Percentiles rank a stretch among this genome's conserved stretches.
Conservation (phyloP, 495 filamentous ascomycete species). For the Glarea lozoyensis region DNA sequence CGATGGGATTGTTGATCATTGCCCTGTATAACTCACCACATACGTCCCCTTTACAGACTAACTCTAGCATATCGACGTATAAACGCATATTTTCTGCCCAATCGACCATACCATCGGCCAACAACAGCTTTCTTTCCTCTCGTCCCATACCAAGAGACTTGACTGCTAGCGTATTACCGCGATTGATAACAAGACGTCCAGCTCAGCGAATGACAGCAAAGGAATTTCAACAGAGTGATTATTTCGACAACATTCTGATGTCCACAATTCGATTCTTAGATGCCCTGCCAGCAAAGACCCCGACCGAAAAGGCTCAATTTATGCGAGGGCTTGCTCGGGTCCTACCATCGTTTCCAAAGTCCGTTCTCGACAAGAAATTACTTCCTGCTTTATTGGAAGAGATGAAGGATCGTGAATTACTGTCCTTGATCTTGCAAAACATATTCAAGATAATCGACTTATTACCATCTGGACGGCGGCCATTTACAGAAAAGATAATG, state of each 20-base stretch:
- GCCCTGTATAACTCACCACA: conserved; percentile 92
- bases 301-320: conserved; percentile 84
- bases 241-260: conserved; percentile 94
- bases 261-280: conserved; percentile 94
- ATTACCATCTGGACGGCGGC: conserved; percentile 64
- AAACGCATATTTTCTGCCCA: conserved; percentile 71
- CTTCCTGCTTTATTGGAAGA: conserved; percentile 84
- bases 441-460: conserved; percentile 77
- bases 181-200: conserved; percentile 75
- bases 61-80: conserved; percentile 69
- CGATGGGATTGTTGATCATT: conserved; percentile 78
- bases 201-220: conserved; percentile 79
- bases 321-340: conserved; percentile 82
- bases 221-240: conserved; percentile 88
- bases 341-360: conserved; percentile 79
- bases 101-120: conserved; percentile 62
- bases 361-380: conserved; percentile 90
- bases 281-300: conserved; percentile 78
- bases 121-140: conserved; percentile 78
- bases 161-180: conserved; percentile 61
- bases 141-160: conserved; percentile 73
- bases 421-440: conserved; percentile 79
- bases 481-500: conserved; percentile 75
- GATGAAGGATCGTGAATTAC: conserved; percentile 77
- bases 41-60: conserved; percentile 70